Evolutionary conservation across 352 stramenopile species (phyloP).

Genomic region (Globisporangium sylvaticum): DNA sequence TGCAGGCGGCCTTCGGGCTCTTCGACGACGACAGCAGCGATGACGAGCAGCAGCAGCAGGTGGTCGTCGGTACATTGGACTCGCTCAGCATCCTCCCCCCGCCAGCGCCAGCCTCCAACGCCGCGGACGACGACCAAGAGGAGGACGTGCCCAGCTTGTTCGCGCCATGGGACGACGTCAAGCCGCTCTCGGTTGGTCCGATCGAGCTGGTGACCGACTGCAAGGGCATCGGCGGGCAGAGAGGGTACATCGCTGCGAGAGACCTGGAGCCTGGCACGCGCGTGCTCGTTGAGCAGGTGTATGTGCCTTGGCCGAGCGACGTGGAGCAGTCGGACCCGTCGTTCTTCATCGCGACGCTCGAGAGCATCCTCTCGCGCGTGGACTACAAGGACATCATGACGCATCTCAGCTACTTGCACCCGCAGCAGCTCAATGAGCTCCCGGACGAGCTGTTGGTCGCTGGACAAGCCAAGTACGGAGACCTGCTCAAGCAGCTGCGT

Average conservation of each 20-base stretch:
- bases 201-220: constrained; percentile 65
- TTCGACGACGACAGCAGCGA: constrained; percentile 83
- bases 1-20: constrained; percentile 74
- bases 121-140: constrained; percentile 13
- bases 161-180: constrained; percentile 67
- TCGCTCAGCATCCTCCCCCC: constrained; percentile 20
- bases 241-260: constrained; percentile 82
- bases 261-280: constrained; percentile 86
- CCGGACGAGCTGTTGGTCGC: constrained; percentile 47
- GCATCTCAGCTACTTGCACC: constrained; percentile 84
- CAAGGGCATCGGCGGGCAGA: constrained; percentile 62
- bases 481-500: constrained; percentile 49
- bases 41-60: constrained; percentile 35
- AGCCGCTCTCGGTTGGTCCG: constrained; percentile 78
- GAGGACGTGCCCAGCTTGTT: constrained; percentile 39
- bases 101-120: neutral
- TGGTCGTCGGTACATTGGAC: constrained; percentile 13
- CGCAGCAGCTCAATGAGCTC: constrained; percentile 74
- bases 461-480: constrained; percentile 53
- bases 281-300: constrained; percentile 88
- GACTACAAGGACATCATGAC: constrained; percentile 71
- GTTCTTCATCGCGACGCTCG: constrained; percentile 89
- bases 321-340: constrained; percentile 70
- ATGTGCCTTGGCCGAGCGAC: constrained; percentile 86
- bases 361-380: constrained; percentile 63